Conservation (phyloP, 805 yeast species). For the Vanderwaltozyma verrucispora region DNA sequence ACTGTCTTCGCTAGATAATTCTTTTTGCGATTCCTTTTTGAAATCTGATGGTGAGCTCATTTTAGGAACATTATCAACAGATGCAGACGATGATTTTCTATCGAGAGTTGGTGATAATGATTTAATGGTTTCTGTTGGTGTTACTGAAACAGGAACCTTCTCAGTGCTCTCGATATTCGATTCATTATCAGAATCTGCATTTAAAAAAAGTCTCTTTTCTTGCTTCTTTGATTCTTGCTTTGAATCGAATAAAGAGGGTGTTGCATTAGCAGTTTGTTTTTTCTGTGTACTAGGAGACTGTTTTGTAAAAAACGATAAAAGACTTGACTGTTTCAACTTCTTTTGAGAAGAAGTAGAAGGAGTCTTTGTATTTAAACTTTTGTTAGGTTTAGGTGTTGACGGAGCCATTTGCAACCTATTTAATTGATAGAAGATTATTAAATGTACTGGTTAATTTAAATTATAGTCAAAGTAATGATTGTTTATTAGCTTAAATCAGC, state of each 20-base stretch:
- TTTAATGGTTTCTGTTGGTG: background rate
- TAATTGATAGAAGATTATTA: too few species aligned
- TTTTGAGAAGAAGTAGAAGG: conserved; percentile 21
- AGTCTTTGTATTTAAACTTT: conserved; percentile 4
- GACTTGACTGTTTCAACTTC: conserved; percentile 29
- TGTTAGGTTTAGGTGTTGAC: conserved; percentile 19
- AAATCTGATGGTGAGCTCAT: background rate
- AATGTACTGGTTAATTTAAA: too few species aligned
- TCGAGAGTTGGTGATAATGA: background rate
- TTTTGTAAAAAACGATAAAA: conserved; percentile 29
- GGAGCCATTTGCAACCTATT: too few species aligned
- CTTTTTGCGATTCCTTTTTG: background rate
- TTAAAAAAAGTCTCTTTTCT: too few species aligned
- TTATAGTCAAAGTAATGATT: too few species aligned
- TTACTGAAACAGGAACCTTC: background rate
- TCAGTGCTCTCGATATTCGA: background rate
- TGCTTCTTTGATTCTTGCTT: background rate
- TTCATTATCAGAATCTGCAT: too few species aligned
- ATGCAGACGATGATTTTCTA: background rate
- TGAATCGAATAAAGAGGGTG: too few species aligned
- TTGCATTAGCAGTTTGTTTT: background rate
- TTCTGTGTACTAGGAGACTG: conserved; percentile 6
- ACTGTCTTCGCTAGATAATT: background rate
- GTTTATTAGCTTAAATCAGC: too few species aligned
- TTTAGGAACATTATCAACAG: too few species aligned